Conservation (phyloP, 202 grass and related monocot species). For the Panicum hallii region DNA sequence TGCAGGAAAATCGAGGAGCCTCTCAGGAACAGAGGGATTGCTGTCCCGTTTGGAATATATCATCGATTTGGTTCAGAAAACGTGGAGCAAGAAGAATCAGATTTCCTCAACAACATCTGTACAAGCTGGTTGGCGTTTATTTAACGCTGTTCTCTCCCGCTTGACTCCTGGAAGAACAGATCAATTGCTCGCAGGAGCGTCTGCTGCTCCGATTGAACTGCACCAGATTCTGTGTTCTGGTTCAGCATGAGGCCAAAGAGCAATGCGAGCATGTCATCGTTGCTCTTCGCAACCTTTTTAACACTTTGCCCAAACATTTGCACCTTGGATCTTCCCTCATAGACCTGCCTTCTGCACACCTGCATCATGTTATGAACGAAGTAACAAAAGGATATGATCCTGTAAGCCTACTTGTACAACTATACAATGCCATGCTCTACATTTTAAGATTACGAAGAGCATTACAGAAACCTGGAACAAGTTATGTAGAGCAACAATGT, state of each 20-base stretch:
- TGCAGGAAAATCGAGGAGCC: too few relatives aligned
- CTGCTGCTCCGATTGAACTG: constrained; percentile 53
- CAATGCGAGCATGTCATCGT: constrained; percentile 50
- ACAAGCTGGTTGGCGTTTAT: not conserved
- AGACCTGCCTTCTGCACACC: constrained; percentile 77
- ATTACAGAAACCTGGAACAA: constrained; percentile 80
- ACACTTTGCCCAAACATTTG: constrained; percentile 40
- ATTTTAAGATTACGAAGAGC: constrained; percentile 5
- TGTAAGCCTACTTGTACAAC: constrained; percentile 12
- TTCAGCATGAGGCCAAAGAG: constrained; percentile 67
- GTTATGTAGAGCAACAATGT: constrained; percentile 71
- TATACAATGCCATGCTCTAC: not conserved
- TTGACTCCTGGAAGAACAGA: constrained; percentile 75
- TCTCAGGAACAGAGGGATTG: not conserved
- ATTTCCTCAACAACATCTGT: not conserved
- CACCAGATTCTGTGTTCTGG: constrained; percentile 29
- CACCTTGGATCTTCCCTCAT: constrained; percentile 58
- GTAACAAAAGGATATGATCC: not conserved
- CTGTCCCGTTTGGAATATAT: not conserved
- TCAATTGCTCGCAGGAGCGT: constrained; percentile 72
- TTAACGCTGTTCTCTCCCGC: constrained; percentile 40
- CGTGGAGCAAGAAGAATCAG: not conserved
- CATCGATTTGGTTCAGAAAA: not conserved
- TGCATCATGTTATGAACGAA: constrained; percentile 38
- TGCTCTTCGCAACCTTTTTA: constrained; percentile 19